Evolutionary conservation across 1,284 basidiomycete genomes (phyloP), one percentile per base, ranked within the genome.

Genomic region (Bjerkandera adusta): DNA sequence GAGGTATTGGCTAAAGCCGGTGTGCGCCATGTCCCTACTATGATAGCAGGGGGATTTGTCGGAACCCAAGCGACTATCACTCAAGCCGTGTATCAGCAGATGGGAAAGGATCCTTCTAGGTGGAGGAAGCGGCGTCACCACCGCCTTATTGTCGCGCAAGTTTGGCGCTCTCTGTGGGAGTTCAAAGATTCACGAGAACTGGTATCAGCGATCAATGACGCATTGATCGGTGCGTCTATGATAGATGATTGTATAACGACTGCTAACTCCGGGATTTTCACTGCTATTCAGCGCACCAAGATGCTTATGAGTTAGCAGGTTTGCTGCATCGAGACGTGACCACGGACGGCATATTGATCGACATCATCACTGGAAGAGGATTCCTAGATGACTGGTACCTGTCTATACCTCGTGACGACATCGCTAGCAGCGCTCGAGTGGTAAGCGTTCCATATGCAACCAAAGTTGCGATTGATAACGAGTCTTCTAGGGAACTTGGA

Each of bases 261-360:
- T 33, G 13, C 15, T 5, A 11, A n/a, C 7, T 21, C 12, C n/a
- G 18, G n/a, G n/a, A 3, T 36, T 4, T 15, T 7, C 5, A 15
- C 12, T 18, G 27, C 18, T n/a, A 13, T 24, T 20, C 33, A 56
- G 55, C 39, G 10, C 55, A 56, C 22, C 20, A 34, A 11, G 43
- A 35, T 18, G 50, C 50, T 2, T 52, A 50, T 45, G 25, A 16
- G 5, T 38, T 36, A 18, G 55, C 53, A 5, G 32, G 38, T 2
- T n/a, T 57, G 16, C 45, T 57, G 16, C 56, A 57, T 44, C 39
- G 48, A 11, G 49, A 57, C 35, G 32, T 57, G 43, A 57, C 54
- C 29, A 25, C 25, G 13, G 48, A 36, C 5, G 55, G 54, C 40
- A 50, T 55, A 27, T 26, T 55, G 34, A 53, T 53, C 13, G 36